Base-by-base conservation (phyloP, 106 monocot species). In the Triglochin maritima region DNA sequence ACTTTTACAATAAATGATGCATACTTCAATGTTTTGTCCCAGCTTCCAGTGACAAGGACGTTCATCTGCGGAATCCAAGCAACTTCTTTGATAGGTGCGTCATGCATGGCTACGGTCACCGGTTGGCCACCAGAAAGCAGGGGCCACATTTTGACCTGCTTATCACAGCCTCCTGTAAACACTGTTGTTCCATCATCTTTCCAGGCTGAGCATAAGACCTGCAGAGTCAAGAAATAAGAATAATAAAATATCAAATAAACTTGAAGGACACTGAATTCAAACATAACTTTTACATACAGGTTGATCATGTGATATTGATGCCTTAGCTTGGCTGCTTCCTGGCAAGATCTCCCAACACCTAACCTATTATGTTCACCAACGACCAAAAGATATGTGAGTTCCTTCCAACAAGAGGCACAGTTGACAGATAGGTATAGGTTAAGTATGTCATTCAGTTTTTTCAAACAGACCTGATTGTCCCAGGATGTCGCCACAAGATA, bases 151-250 rank as follows among this genome's bases (percentile, higher is more conserved):
- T 96, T 91, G 0, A 84, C 96, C 46, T 78, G 77, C 72, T 96
- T 96, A 82, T 96, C 95, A 64, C 90, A 96, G 16, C 90, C 95
- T 71, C 81, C 95, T 50, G 90, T 78, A 77, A 96, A 96, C 45
- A 96, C 90, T 59, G 83, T 88, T 53, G 83, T 84, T 29, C 88
- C 96, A 77, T 96, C 91, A 59, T 96, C 91, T 68, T 96, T 96
- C 96, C 96, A 96, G 66, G 96, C 68, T 4, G 96, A 96, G 79
- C 96, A 96, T 57, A 96, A 61, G 46, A 96, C 96, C 96, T 96
- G 46, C 54, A 3, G 50, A 54, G 71, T 66, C 9, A 81, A 64
- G n/a, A 29, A 29, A 29, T 69, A 43, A 46, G 17, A 29, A 29
- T 29, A 44, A 53, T 45, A 16, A 46, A 9, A 10, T 46, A 47